A percentile compares a stretch with the other conserved stretches of the same genome.
phyloP scores from a whole-genome alignment of 768 basidiomycete genomes.

The Termitomyces sp. region DNA sequence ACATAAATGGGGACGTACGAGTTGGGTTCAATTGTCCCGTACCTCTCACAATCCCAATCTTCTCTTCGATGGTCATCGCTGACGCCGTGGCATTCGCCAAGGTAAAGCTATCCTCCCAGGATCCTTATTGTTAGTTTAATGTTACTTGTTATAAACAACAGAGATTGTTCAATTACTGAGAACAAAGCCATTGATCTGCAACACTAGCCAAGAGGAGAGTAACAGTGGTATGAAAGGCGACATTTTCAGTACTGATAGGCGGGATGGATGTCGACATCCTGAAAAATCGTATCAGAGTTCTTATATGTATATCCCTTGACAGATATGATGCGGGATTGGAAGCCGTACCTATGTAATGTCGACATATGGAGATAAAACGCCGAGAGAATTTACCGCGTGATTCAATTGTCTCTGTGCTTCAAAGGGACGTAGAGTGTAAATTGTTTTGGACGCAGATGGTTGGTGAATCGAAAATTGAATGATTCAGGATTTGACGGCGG shows the following conservation, averaged over 20 bases:
- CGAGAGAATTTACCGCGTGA: background rate
- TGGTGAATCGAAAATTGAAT: too few relatives aligned
- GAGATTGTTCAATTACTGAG: background rate
- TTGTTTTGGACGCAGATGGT: too few relatives aligned
- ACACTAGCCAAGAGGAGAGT: background rate
- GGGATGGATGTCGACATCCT: background rate
- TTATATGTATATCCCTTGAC: background rate
- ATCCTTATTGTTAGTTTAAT: slow-evolving; percentile 24
- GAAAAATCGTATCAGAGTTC: background rate
- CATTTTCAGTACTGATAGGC: background rate
- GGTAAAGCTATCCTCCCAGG: slow-evolving; percentile 42
- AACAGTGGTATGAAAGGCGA: background rate
- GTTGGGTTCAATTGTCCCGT: slow-evolving; percentile 40
- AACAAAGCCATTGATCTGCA: background rate
- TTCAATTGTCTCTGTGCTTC: background rate
- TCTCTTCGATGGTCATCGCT: slow-evolving; percentile 43
- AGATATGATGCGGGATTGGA: background rate
- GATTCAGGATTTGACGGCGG: too few relatives aligned
- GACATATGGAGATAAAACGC: background rate
- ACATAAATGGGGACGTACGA: slow-evolving; percentile 21
- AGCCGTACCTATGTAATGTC: too few relatives aligned
- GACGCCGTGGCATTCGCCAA: slow-evolving; percentile 34
- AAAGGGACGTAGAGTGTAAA: too few relatives aligned
- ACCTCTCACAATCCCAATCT: slow-evolving; percentile 42
- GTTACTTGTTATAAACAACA: background rate